A percentile compares a stretch with the other conserved stretches of the same genome.
These are phyloP conservation scores for Kwoniella heveanensis DNA, from an alignment of 768 basidiomycete genomes.

Conservation along the genomic window DNA sequence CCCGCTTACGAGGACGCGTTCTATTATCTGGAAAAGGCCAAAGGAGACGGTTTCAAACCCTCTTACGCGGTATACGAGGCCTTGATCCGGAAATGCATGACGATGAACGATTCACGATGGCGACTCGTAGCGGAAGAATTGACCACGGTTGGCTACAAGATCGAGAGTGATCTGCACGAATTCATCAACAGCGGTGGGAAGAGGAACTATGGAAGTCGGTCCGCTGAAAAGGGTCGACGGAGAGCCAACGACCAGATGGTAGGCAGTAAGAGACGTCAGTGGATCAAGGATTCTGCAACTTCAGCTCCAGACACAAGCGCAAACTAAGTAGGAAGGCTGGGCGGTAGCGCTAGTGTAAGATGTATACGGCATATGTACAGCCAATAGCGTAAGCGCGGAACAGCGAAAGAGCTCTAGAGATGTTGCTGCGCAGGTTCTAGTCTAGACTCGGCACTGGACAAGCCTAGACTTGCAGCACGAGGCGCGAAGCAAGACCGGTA, in stretches of 20 bases:
- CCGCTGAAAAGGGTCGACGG: background rate
- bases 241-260: background rate
- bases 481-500: no score
- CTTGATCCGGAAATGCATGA: slow-evolving; percentile 65
- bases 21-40: slow-evolving; percentile 87
- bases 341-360: no score
- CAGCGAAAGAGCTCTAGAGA: no score
- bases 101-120: slow-evolving; percentile 65
- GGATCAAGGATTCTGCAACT: slow-evolving; percentile 1
- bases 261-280: background rate
- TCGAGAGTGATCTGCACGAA: slow-evolving; percentile 19
- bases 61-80: slow-evolving; percentile 62
- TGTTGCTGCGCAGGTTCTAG: no score
- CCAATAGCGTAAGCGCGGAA: no score
- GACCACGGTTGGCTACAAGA: slow-evolving; percentile 47
- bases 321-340: no score
- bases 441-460: no score
- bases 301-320: no score
- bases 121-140: slow-evolving; percentile 71
- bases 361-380: no score
- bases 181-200: slow-evolving; percentile 21
- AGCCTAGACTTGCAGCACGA: no score
- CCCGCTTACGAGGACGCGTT: slow-evolving; percentile 81
- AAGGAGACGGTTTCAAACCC: slow-evolving; percentile 65
- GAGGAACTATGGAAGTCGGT: background rate